Base-by-base conservation (phyloP, 768 basidiomycete species). In the Hemileccinum impolitum region DNA sequence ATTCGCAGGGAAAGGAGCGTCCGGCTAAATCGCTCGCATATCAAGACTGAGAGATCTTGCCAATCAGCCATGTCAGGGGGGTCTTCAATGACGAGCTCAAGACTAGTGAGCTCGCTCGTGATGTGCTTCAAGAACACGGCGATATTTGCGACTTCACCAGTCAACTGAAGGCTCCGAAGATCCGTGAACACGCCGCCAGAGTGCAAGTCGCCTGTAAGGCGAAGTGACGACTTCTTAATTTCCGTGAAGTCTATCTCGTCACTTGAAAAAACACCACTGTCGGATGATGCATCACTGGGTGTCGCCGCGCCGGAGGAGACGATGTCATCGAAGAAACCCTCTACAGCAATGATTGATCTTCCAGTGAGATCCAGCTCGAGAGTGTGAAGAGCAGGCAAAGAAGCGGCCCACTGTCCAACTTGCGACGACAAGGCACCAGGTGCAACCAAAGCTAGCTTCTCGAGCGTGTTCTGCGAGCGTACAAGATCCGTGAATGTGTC, bases 71-170 rank as follows among this genome's bases (percentile, higher is more conserved):
- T 76, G 60, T 82, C 81, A 18, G 86, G 85, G 14, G 88, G 86
- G 57, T 90, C 88, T 54, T 90, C 88, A 55, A 90, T 84, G 63
- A 83, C 73, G 34, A 90, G 78, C 42, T 90, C 88, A 45, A 90
- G 73, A 44, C 78, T 76, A n/a, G 74, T 72, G 60, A 90, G 68
- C n/a, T 77, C 73, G 63, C 78, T 80, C 17, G 80, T 75, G 57
- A 90, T 64, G 59, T 87, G 85, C 57, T 76, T 81, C 55, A 90
- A 66, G 72, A 90, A 90, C 7, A 82, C 80, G 10, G 80, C 79
- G 48, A 89, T 79, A 64, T 83, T 87, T 7, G 78, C 74, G 8
- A 79, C 80, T 51, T 84, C 82, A 49, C 88, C 88, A 1, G 84
- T 85, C 25, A 90, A 73, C 30, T 82, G 80, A 36, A 90, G 72